These are phyloP conservation scores for Coprinellus micaceus DNA, from an alignment of 768 basidiomycete genomes.

Conservation along the genomic window DNA sequence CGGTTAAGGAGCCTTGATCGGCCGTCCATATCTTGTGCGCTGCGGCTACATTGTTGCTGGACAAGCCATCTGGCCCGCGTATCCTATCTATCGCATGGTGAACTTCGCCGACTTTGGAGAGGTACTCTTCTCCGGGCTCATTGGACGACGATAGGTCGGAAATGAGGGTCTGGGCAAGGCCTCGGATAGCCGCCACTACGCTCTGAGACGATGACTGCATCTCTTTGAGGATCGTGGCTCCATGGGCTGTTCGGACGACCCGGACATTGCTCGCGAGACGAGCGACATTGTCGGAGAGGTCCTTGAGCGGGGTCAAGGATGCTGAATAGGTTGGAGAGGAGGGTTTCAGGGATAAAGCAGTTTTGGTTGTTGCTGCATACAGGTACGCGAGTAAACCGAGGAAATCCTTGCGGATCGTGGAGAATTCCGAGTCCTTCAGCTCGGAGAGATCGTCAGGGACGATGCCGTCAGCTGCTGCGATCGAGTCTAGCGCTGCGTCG, in stretches of 20 bases:
- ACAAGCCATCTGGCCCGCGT: constrained; percentile 44
- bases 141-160: constrained; percentile 14
- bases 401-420: constrained; percentile 51
- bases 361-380: constrained; percentile 54
- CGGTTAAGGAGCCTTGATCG: constrained; percentile 56
- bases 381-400: constrained; percentile 55
- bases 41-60: constrained; percentile 53
- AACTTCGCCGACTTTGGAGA: constrained; percentile 54
- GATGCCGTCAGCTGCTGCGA: constrained; percentile 18
- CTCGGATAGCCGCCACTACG: constrained; percentile 41
- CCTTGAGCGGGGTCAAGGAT: constrained; percentile 47
- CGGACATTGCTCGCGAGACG: constrained; percentile 49
- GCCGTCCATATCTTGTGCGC: constrained; percentile 49
- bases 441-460: constrained; percentile 15
- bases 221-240: constrained; percentile 45
- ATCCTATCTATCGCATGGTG: constrained; percentile 58
- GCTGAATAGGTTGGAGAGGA: constrained; percentile 50
- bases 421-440: constrained; percentile 24
- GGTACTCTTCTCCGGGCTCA: constrained; percentile 39
- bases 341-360: constrained; percentile 62
- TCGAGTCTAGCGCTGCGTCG: constrained; percentile 30
- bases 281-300: constrained; percentile 46
- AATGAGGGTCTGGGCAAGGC: constrained; percentile 44
- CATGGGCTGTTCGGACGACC: constrained; percentile 43
- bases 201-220: constrained; percentile 34